Conservation (phyloP, 495 filamentous ascomycete genomes). For the Xylaria nigripes region DNA sequence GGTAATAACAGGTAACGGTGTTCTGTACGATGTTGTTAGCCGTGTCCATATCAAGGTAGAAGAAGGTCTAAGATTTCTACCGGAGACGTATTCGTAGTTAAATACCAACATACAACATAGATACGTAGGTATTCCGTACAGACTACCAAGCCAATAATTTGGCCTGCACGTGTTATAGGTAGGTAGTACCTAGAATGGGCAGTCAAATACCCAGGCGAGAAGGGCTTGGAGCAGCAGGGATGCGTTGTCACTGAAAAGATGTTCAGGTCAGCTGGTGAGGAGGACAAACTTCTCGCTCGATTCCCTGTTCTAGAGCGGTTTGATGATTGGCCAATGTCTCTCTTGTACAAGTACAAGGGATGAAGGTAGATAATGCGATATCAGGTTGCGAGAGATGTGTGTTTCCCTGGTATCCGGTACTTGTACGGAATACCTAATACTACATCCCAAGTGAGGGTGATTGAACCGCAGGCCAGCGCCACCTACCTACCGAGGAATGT, state of each 20-base stretch:
- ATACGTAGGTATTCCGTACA: too few relatives aligned
- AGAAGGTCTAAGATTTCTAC: neutral
- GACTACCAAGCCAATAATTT: too few relatives aligned
- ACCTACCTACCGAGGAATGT: too few relatives aligned
- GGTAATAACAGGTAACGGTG: too few relatives aligned
- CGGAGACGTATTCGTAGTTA: too few relatives aligned
- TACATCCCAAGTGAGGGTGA: too few relatives aligned
- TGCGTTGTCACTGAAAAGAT: slow-evolving; percentile 14
- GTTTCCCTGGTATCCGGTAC: neutral
- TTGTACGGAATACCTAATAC: too few relatives aligned
- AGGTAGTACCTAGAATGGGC: neutral
- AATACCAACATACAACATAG: too few relatives aligned
- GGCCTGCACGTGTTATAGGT: too few relatives aligned
- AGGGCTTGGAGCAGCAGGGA: neutral
- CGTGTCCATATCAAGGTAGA: neutral
- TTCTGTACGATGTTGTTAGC: too few relatives aligned
- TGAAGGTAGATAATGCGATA: neutral
- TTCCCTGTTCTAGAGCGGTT: slow-evolving; percentile 7
- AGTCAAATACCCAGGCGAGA: neutral
- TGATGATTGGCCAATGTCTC: slow-evolving; percentile 4
- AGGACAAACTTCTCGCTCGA: neutral
- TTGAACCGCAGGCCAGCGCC: too few relatives aligned
- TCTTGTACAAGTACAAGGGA: neutral
- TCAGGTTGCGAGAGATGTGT: neutral
- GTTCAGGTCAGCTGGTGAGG: slow-evolving; percentile 11